These are phyloP conservation scores for Mortierella sp. DNA, from an alignment of 371 early-diverging fungal species.

Conservation along the genomic window DNA sequence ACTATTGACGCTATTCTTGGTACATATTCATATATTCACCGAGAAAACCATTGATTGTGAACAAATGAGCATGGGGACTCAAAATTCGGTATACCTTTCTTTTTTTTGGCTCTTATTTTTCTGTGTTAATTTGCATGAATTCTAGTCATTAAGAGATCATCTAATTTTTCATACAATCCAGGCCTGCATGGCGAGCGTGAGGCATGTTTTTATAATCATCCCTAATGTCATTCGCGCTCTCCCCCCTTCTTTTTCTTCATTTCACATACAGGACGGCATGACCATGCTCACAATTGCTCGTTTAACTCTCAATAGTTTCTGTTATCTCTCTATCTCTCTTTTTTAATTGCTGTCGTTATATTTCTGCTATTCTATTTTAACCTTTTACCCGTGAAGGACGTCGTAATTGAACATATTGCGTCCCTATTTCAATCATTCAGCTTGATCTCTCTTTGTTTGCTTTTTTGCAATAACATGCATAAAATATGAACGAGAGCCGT, in stretches of 20 bases:
- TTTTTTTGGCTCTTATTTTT: background rate
- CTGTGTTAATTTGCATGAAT: conserved; percentile 24
- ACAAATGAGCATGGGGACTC: too few relatives aligned
- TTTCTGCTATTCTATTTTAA: background rate
- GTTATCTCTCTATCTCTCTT: background rate
- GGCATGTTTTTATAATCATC: too few relatives aligned
- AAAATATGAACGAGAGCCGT: background rate
- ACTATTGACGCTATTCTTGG: too few relatives aligned
- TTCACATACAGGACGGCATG: background rate
- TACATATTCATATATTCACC: too few relatives aligned
- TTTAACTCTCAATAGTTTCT: background rate
- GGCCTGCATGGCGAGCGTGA: background rate
- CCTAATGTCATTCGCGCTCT: too few relatives aligned
- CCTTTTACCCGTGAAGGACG: background rate
- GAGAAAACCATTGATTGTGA: too few relatives aligned
- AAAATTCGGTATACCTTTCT: too few relatives aligned
- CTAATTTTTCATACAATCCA: conserved; percentile 1
- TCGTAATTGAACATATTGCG: background rate
- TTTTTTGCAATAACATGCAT: background rate
- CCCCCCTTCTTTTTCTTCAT: background rate
- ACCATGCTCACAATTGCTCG: background rate
- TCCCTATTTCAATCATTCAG: background rate
- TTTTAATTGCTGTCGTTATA: background rate
- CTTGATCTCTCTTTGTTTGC: background rate
- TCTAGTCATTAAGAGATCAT: conserved; percentile 12